Base-by-base conservation (phyloP, 768 basidiomycete genomes). In the Rhizopogon vesiculosus region DNA sequence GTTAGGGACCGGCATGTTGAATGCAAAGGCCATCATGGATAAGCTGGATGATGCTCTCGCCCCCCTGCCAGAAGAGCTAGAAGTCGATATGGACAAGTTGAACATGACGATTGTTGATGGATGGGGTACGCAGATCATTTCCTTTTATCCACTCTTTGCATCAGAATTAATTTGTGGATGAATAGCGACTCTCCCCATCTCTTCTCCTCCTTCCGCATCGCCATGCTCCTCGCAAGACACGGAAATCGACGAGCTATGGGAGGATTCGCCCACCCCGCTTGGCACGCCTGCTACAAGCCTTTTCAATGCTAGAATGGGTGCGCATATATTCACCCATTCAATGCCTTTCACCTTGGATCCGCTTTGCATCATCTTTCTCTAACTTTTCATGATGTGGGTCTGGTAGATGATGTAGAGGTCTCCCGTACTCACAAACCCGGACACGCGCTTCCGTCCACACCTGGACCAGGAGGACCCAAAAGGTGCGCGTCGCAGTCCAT, bases 91-190 rank as follows among this genome's bases (percentile, higher is more conserved):
- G 6, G 69, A 75, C n/a, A 64, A 62, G 35, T 74, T 76, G 49
- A 80, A 82, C 64, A 78, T 89, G 74, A 69, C 76, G 8, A 62
- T 87, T 35, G 78, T 87, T 1, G 76, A 82, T 66, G 87, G 86
- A 29, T 86, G 86, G 85, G 66, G 88, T 88, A 62, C 43, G 79
- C 76, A 42, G 29, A 48, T 45, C 57, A 38, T 51, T 56, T 15
- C 16, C 45, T 39, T 46, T 56, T 4, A 25, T 29, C 15, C 28
- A n/a, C 28, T 29, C 29, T 31, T 38, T 38, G 19, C 3, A 7
- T 42, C 78, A 75, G 75, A 41, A 74, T 75, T 0, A 70, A 74
- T 45, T 19, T 10, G 13, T 16, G 4, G 7, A 33, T 52, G 35
- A 16, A 25, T 42, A 71, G 70, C 56, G 12, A 62, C 57, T 61